Conservation (phyloP, 2,329 filamentous ascomycete species). For the Curvularia lunata region DNA sequence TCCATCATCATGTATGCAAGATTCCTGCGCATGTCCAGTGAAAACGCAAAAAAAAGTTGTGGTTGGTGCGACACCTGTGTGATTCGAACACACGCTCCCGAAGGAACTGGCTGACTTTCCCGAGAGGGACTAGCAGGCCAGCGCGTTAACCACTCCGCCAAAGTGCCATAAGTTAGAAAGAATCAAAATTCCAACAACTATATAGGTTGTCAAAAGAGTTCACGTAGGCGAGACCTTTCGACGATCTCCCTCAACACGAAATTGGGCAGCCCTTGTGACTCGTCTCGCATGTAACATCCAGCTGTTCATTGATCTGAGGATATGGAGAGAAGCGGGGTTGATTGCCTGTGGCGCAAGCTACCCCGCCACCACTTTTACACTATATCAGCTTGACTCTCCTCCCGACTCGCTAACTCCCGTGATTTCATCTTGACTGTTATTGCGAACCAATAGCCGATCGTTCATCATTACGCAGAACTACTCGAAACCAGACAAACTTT, state of each 20-base stretch:
- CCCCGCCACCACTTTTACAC: neutral
- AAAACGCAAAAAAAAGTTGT: conserved; percentile 8
- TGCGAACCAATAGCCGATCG: no score
- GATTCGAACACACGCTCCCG: conserved; percentile 40
- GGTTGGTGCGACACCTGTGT: conserved; percentile 32
- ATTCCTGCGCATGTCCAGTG: no score
- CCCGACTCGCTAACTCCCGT: neutral
- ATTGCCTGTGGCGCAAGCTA: neutral
- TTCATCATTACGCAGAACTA: no score
- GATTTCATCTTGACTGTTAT: neutral
- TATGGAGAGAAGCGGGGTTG: neutral
- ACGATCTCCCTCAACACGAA: no score
- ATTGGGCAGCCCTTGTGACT: neutral
- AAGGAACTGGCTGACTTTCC: conserved; percentile 36
- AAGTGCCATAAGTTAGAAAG: conserved; percentile 8
- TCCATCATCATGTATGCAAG: no score
- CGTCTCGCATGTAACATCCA: neutral
- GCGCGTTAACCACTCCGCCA: conserved; percentile 35
- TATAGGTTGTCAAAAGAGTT: neutral
- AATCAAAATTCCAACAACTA: rapidly evolving
- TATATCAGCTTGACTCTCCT: neutral
- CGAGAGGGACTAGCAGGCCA: conserved; percentile 31
- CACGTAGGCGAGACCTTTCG: no score
- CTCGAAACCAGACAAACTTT: neutral
- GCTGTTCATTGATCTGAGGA: neutral